A percentile compares a stretch with the other conserved stretches of the same genome.
phyloP scores from a whole-genome alignment of 169 alveolate species.

The Plasmodium adleri region DNA sequence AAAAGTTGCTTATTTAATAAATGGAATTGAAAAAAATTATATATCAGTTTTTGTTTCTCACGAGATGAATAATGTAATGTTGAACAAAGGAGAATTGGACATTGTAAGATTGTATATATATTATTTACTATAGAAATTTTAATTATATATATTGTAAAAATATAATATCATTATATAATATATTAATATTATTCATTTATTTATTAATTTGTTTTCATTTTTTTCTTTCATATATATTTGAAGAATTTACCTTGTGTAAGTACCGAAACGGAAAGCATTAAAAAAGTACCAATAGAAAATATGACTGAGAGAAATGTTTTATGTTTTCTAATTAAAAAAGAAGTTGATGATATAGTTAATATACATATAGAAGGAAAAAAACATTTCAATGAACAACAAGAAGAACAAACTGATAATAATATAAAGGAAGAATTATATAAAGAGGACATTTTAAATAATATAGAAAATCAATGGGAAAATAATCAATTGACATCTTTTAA shows the following conservation, averaged over 20 bases:
- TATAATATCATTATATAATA: no score
- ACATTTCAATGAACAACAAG: neutral
- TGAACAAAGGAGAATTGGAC: constrained; percentile 41
- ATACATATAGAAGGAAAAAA: constrained; percentile 56
- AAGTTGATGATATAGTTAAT: constrained; percentile 11
- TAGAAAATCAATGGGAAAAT: constrained; percentile 11
- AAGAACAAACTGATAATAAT: constrained; percentile 15
- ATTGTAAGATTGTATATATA: constrained; percentile 34
- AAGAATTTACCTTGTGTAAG: constrained; percentile 69
- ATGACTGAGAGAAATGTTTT: constrained; percentile 67
- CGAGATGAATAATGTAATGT: constrained; percentile 62
- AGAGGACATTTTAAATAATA: neutral
- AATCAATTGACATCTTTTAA: constrained; percentile 24
- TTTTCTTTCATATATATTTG: neutral
- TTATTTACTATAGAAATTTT: no score
- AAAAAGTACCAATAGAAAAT: constrained; percentile 58
- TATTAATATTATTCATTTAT: no score
- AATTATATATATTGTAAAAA: no score
- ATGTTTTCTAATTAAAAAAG: constrained; percentile 65
- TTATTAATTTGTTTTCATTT: constrained; percentile 4
- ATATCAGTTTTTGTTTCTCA: constrained; percentile 71
- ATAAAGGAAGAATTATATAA: no score
- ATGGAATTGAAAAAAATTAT: constrained; percentile 61
- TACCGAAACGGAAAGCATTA: constrained; percentile 65
- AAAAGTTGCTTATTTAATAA: constrained; percentile 66